Evolutionary conservation across 176 grass and related monocot species (phyloP).

Genomic region (Ensete glaucum): DNA sequence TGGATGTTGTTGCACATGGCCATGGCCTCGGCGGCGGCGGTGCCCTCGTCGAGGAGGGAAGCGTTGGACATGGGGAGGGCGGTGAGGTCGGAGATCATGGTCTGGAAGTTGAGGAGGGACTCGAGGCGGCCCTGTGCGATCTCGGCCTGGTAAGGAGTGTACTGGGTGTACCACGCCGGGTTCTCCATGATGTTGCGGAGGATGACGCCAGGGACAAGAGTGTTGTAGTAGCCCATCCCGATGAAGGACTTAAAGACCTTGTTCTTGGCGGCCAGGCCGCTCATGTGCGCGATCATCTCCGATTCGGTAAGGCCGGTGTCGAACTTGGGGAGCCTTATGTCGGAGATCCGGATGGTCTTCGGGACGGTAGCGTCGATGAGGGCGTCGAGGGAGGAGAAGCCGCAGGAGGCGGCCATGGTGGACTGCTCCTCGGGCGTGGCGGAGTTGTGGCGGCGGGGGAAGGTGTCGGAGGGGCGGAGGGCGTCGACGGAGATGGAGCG

Average conservation of each 20-base stretch:
- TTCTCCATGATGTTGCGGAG: slow-evolving; percentile 98
- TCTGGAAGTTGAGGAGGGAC: slow-evolving; percentile 97
- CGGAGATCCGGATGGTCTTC: slow-evolving; percentile 27
- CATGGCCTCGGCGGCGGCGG: slow-evolving; percentile 99
- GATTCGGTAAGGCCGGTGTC: slow-evolving; percentile 76
- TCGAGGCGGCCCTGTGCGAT: slow-evolving; percentile 96
- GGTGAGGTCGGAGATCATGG: slow-evolving; percentile 86
- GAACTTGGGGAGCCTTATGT: slow-evolving; percentile 39
- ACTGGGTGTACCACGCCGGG: slow-evolving; percentile 98
- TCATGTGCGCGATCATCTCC: slow-evolving; percentile 87
- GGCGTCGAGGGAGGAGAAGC: slow-evolving; percentile 52
- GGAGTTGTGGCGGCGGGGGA: slow-evolving; percentile 86
- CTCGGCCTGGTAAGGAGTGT: slow-evolving; percentile 99
- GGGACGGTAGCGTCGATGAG: slow-evolving; percentile 71
- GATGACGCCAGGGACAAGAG: slow-evolving; percentile 65
- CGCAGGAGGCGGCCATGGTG: slow-evolving; percentile 57
- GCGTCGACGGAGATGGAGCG: slow-evolving; percentile 33
- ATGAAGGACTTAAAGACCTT: slow-evolving; percentile 85
- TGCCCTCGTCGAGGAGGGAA: slow-evolving; percentile 94
- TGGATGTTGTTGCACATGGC: slow-evolving; percentile 92
- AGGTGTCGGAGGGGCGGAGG: slow-evolving; percentile 85
- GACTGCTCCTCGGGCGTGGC: slow-evolving; percentile 59
- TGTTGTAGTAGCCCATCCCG: slow-evolving; percentile 96
- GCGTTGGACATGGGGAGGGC: slow-evolving; percentile 97
- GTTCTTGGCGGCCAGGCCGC: slow-evolving; percentile 62